Conservation (phyloP, 208 protist species). For the Trypanosoma cruzi region DNA sequence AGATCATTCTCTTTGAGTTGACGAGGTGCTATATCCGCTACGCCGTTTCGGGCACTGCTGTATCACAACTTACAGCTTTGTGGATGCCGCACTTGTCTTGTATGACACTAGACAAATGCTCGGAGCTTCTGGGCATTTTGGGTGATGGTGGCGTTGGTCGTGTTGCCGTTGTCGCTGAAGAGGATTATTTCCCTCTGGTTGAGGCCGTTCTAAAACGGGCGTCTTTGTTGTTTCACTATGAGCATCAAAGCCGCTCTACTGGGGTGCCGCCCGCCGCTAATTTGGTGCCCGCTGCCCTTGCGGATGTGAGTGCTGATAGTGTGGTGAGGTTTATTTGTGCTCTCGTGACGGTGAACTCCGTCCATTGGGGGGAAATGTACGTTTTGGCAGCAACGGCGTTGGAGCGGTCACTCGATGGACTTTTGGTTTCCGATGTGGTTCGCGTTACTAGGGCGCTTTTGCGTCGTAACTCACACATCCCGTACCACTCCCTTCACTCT, state of each 20-base stretch:
- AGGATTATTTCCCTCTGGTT: constrained; percentile 54
- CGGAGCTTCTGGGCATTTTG: constrained; percentile 33
- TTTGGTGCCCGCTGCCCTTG: constrained; percentile 14
- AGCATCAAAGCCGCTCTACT: background rate
- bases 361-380: constrained; percentile 59
- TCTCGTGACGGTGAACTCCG: constrained; percentile 38
- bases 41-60: constrained; percentile 62
- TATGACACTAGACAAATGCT: constrained; percentile 28
- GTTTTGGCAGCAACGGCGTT: constrained; percentile 36
- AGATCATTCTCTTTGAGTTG: constrained; percentile 21
- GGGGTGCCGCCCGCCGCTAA: background rate
- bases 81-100: constrained; percentile 42
- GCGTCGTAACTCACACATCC: constrained; percentile 56
- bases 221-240: constrained; percentile 10
- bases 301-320: constrained; percentile 16
- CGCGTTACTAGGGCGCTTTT: constrained; percentile 41
- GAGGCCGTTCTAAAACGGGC: constrained; percentile 34
- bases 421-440: constrained; percentile 10
- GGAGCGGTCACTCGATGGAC: constrained; percentile 19
- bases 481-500: constrained; percentile 63
- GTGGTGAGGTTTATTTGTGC: constrained; percentile 25
- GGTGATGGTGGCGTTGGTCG: background rate
- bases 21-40: constrained; percentile 42
- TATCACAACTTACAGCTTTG: constrained; percentile 49
- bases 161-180: constrained; percentile 36